These are phyloP conservation scores for Globomyces sp. DNA, from an alignment of 371 early-diverging fungal genomes.

Conservation along the genomic window DNA sequence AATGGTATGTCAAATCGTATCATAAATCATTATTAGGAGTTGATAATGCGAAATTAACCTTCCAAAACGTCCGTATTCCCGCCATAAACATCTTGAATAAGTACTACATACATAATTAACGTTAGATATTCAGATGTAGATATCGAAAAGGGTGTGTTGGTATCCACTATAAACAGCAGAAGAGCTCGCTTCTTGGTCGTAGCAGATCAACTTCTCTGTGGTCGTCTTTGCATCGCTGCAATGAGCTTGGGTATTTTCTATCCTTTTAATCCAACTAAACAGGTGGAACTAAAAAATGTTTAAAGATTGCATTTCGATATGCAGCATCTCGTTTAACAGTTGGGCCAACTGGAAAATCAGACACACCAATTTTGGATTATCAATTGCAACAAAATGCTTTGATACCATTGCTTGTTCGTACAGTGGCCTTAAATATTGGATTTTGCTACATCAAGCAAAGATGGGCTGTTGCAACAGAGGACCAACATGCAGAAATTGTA, in stretches of 20 bases:
- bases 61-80: slow-evolving; percentile 57
- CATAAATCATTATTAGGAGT: slow-evolving; percentile 27
- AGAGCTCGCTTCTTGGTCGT: slow-evolving; percentile 68
- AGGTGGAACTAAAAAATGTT: slow-evolving; percentile 57
- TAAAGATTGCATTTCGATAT: slow-evolving; percentile 63
- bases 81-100: slow-evolving; percentile 66
- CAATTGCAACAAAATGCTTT: slow-evolving; percentile 73
- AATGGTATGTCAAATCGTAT: slow-evolving; percentile 20
- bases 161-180: slow-evolving; percentile 50
- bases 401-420: slow-evolving; percentile 62
- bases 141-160: slow-evolving; percentile 53
- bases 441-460: slow-evolving; percentile 64
- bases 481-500: slow-evolving; percentile 57
- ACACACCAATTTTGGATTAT: slow-evolving; percentile 68
- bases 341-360: slow-evolving; percentile 68
- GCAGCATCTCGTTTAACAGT: slow-evolving; percentile 64
- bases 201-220: slow-evolving; percentile 69
- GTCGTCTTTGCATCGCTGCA: slow-evolving; percentile 61
- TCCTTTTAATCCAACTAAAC: slow-evolving; percentile 43
- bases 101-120: slow-evolving; percentile 12
- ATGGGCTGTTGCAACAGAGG: slow-evolving; percentile 53
- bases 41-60: slow-evolving; percentile 62
- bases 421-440: slow-evolving; percentile 65
- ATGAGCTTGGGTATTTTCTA: slow-evolving; percentile 24
- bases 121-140: slow-evolving; percentile 54